Evolutionary conservation across 257 asterid genomes (phyloP).

Genomic region (Striga asiatica): DNA sequence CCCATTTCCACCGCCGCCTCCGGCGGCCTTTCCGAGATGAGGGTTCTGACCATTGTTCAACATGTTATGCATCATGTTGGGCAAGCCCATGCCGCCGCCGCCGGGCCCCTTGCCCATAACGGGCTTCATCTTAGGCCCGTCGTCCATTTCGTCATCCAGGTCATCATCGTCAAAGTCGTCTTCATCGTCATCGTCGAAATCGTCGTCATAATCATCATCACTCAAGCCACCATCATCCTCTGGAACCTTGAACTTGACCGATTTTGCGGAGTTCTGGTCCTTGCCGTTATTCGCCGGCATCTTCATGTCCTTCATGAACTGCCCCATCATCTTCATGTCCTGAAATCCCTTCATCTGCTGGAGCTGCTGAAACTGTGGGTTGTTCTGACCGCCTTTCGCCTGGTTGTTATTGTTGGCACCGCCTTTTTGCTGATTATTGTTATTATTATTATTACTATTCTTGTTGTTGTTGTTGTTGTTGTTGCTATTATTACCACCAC

Average conservation of each 20-base stretch:
- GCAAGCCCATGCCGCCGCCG: slow-evolving; percentile 14
- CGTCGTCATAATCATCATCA: slow-evolving; percentile 41
- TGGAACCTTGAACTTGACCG: slow-evolving; percentile 47
- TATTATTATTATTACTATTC: slow-evolving; percentile 6
- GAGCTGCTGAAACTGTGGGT: slow-evolving; percentile 32
- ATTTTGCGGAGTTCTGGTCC: slow-evolving; percentile 38
- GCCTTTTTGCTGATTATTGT: slow-evolving; percentile 4
- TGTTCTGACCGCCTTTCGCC: slow-evolving; percentile 19
- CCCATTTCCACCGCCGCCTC: slow-evolving; percentile 18
- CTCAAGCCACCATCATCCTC: slow-evolving; percentile 50
- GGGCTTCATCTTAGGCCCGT: slow-evolving; percentile 48
- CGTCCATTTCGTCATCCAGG: slow-evolving; percentile 54
- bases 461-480: slow-evolving; percentile 20
- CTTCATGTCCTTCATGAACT: slow-evolving; percentile 40
- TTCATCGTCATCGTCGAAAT: slow-evolving; percentile 29
- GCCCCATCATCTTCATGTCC: slow-evolving; percentile 43
- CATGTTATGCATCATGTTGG: slow-evolving; percentile 27
- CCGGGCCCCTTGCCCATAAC: slow-evolving; percentile 29
- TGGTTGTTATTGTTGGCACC: slow-evolving; percentile 20
- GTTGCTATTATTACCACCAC: not conserved
- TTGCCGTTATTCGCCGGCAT: slow-evolving; percentile 25
- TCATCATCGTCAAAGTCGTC: slow-evolving; percentile 49
- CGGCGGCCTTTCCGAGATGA: slow-evolving; percentile 32
- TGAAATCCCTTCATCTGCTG: slow-evolving; percentile 48
- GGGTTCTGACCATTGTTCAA: slow-evolving; percentile 42